These are phyloP conservation scores for Backusella westeae DNA, from an alignment of 192 early-diverging fungal genomes.

Conservation along the genomic window DNA sequence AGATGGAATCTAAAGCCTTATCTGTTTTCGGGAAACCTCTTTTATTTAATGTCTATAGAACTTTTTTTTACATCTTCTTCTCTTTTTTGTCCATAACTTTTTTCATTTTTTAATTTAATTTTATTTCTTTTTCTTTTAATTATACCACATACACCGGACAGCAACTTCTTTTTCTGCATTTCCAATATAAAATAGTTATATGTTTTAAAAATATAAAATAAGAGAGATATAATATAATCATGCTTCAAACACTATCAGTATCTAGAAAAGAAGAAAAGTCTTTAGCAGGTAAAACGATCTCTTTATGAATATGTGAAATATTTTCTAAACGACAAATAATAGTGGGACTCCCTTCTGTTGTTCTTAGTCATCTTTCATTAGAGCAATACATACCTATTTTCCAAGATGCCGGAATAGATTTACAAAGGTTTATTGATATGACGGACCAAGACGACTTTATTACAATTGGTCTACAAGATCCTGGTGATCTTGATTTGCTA, in stretches of 20 bases:
- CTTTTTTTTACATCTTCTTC: background rate
- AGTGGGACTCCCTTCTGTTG: conserved; percentile 7
- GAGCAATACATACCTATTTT: conserved; percentile 10
- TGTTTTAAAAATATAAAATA: background rate
- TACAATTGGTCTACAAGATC: conserved; percentile 14
- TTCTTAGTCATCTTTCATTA: conserved; percentile 8
- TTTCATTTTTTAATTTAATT: background rate
- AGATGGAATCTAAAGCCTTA: background rate
- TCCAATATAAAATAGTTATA: background rate
- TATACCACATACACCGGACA: background rate
- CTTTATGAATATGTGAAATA: background rate
- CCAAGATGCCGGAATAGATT: conserved; percentile 6
- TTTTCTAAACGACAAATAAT: background rate
- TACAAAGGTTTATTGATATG: conserved; percentile 13
- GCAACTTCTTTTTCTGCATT: background rate
- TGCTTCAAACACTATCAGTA: conserved; percentile 2
- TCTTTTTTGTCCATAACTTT: background rate
- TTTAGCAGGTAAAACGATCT: background rate
- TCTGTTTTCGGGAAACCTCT: background rate
- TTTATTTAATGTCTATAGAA: background rate
- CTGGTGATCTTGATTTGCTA: conserved; percentile 4
- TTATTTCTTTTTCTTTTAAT: background rate
- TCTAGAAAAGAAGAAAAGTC: conserved; percentile 4
- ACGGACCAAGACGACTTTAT: conserved; percentile 10
- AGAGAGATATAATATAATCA: background rate